These are phyloP conservation scores for Lobosporangium transversale DNA, from an alignment of 192 early-diverging fungal genomes.

Conservation along the genomic window DNA sequence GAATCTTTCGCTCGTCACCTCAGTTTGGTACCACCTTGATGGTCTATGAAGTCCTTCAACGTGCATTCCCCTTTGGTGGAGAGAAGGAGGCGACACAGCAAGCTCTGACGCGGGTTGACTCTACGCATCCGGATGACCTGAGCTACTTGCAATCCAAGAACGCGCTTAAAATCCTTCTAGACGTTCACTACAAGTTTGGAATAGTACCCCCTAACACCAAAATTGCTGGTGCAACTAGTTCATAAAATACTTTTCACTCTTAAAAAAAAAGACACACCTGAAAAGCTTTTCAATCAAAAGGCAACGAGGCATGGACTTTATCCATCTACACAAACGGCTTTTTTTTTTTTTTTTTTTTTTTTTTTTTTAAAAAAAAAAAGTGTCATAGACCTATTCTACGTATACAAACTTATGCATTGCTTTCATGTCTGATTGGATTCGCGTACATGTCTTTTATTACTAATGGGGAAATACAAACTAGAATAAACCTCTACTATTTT, in stretches of 20 bases:
- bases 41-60: conserved; percentile 90
- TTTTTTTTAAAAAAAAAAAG: too few species aligned
- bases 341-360: too few species aligned
- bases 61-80: conserved; percentile 62
- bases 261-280: background rate
- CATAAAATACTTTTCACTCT: too few species aligned
- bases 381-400: too few species aligned
- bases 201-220: conserved; percentile 42
- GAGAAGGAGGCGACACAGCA: conserved; percentile 25
- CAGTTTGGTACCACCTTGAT: conserved; percentile 97
- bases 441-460: too few species aligned
- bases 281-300: too few species aligned
- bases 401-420: too few species aligned
- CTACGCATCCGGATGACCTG: conserved; percentile 36
- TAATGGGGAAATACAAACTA: too few species aligned
- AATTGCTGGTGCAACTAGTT: conserved; percentile 6
- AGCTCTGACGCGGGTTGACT: conserved; percentile 20
- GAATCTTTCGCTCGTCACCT: conserved; percentile 90
- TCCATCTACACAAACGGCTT: too few species aligned
- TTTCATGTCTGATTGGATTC: too few species aligned
- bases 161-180: conserved; percentile 65
- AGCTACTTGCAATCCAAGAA: conserved; percentile 61
- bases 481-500: too few species aligned
- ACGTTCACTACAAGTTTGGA: conserved; percentile 53
- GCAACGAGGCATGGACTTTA: too few species aligned